phyloP scores from a whole-genome alignment of 352 stramenopile species.

The Plasmopara halstedii region DNA sequence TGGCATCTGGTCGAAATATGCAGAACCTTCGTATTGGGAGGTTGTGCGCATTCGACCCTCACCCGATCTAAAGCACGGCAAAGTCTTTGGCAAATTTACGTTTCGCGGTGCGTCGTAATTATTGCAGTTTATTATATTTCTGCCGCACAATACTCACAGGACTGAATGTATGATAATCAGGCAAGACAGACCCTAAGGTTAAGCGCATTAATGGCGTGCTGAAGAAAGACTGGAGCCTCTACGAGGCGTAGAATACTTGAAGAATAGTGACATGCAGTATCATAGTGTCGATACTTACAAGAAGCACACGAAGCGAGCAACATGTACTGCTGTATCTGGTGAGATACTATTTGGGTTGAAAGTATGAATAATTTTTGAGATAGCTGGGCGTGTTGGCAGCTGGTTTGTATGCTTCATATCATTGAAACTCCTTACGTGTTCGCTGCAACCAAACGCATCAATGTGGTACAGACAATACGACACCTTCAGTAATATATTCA shows the following conservation, averaged over 20 bases:
- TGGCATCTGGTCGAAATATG: constrained; percentile 66
- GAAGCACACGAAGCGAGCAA: background rate
- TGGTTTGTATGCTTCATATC: too few species aligned
- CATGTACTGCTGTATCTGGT: too few species aligned
- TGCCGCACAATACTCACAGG: background rate
- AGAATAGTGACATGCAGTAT: background rate
- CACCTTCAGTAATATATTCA: too few species aligned
- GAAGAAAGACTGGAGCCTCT: constrained; percentile 62
- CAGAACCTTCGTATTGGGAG: constrained; percentile 72
- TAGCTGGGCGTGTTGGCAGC: too few species aligned
- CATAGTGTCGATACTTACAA: too few species aligned
- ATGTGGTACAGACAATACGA: too few species aligned
- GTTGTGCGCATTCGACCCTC: constrained; percentile 71
- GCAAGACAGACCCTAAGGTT: constrained; percentile 55
- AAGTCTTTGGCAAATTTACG: constrained; percentile 73
- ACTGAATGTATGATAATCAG: constrained; percentile 19
- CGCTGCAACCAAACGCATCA: background rate
- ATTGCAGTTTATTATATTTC: background rate
- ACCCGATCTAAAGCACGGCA: constrained; percentile 78
- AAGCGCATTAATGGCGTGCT: constrained; percentile 75
- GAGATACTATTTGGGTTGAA: too few species aligned
- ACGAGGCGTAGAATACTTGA: constrained; percentile 10
- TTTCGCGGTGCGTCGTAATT: constrained; percentile 64
- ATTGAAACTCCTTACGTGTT: background rate
- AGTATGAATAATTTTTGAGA: too few species aligned